Percentiles rank a stretch among this genome's conserved stretches.
phyloP scores from a whole-genome alignment of 2,329 filamentous ascomycete species.

The Ophiostoma fasciatum region DNA sequence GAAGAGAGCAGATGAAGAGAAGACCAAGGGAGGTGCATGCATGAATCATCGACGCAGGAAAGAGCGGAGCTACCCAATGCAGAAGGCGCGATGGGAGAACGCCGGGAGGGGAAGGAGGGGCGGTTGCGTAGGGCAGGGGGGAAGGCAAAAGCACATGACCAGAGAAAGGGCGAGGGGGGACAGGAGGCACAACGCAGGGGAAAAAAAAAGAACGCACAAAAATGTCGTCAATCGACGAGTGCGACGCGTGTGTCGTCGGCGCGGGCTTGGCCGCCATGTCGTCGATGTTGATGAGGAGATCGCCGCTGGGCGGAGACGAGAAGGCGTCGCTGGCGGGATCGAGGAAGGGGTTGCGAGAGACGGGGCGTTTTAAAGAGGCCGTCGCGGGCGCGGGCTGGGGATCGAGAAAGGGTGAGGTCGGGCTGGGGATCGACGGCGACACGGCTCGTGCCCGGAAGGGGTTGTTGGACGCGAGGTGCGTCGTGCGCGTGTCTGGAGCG shows the following conservation, averaged over 20 bases:
- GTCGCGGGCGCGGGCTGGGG: not conserved
- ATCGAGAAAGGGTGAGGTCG: constrained; percentile 7
- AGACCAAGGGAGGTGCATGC: not conserved
- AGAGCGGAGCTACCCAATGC: no score
- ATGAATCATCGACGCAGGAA: constrained; percentile 1
- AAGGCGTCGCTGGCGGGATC: constrained; percentile 4
- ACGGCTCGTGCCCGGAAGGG: constrained; percentile 7
- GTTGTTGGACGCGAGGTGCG: constrained; percentile 7
- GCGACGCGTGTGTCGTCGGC: not conserved
- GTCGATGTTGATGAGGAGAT: constrained; percentile 5
- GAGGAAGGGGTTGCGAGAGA: constrained; percentile 8
- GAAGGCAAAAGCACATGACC: not conserved
- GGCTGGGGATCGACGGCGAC: constrained; percentile 3
- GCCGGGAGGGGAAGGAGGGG: not conserved
- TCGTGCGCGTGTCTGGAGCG: constrained; percentile 13
- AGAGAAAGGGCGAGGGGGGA: constrained; percentile 4
- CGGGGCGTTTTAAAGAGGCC: constrained; percentile 5
- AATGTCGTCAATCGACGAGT: constrained; percentile 7
- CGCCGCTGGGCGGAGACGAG: not conserved
- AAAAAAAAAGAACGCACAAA: constrained; percentile 4
- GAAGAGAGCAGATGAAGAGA: not conserved
- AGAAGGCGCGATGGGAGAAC: no score
- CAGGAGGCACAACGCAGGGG: not conserved
- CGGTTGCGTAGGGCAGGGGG: constrained; percentile 1
- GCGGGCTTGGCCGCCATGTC: not conserved